These are phyloP conservation scores for Metarhizium sp. DNA, from an alignment of 2,329 filamentous ascomycete genomes.

Conservation along the genomic window DNA sequence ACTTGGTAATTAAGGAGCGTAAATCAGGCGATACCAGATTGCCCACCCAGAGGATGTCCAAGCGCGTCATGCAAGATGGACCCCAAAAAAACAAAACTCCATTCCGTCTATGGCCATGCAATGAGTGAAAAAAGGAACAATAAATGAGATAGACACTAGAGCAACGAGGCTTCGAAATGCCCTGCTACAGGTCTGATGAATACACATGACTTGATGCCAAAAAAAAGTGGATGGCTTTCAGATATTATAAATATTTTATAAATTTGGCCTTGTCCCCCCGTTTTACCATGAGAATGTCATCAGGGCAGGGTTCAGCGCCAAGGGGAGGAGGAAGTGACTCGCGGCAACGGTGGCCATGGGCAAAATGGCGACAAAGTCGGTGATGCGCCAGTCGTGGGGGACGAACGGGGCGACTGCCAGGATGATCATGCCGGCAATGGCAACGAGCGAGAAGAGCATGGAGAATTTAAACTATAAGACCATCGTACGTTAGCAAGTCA, in stretches of 20 bases:
- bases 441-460: slow-evolving; percentile 51
- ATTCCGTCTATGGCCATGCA: slow-evolving; percentile 3
- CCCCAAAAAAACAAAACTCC: neutral
- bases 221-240: too few relatives aligned
- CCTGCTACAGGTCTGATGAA: neutral
- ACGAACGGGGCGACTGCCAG: slow-evolving; percentile 55
- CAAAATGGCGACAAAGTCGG: slow-evolving; percentile 64
- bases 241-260: too few relatives aligned
- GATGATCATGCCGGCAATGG: slow-evolving; percentile 54
- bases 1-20: neutral
- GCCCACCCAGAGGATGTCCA: neutral
- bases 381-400: slow-evolving; percentile 56
- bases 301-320: slow-evolving; percentile 68
- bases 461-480: slow-evolving; percentile 56
- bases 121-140: neutral
- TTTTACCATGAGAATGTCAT: slow-evolving; percentile 70
- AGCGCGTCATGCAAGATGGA: neutral
- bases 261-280: neutral
- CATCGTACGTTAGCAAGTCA: slow-evolving; percentile 11
- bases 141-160: neutral
- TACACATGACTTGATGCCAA: too few relatives aligned
- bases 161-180: neutral
- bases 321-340: slow-evolving; percentile 61
- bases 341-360: slow-evolving; percentile 64
- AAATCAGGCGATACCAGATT: neutral